Evolutionary conservation across 2,329 filamentous ascomycete species (phyloP).

Genomic region (Verticillium nubilum): DNA sequence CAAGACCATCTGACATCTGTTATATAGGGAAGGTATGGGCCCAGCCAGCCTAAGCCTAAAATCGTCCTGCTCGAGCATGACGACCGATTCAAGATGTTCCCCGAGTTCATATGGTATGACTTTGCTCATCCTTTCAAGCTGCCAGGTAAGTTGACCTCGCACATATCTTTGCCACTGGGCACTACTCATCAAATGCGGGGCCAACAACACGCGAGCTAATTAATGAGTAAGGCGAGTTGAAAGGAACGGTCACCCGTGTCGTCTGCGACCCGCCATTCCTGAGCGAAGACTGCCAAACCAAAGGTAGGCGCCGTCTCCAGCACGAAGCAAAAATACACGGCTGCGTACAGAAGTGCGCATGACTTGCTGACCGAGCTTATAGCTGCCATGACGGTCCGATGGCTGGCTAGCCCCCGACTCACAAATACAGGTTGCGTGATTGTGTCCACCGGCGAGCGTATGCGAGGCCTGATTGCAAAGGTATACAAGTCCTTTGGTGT

Average conservation of each 20-base stretch:
- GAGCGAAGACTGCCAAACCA: constrained; percentile 75
- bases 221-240: constrained; percentile 40
- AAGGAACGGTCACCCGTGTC: constrained; percentile 60
- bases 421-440: constrained; percentile 40
- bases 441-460: constrained; percentile 72
- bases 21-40: constrained; percentile 2
- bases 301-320: constrained; percentile 41
- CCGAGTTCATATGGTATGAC: constrained; percentile 71
- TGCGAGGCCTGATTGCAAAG: constrained; percentile 58
- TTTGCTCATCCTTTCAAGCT: constrained; percentile 63
- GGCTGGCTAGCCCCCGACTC: constrained; percentile 49
- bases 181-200: too few species aligned
- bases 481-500: constrained; percentile 63
- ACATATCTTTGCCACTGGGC: too few species aligned
- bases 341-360: not conserved
- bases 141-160: constrained; percentile 46
- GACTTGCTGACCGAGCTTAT: constrained; percentile 2
- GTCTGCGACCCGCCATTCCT: constrained; percentile 77
- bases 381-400: constrained; percentile 72
- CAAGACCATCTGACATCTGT: not conserved
- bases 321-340: not conserved
- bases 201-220: not conserved
- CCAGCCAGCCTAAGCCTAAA: constrained; percentile 41
- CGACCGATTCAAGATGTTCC: constrained; percentile 65
- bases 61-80: constrained; percentile 70